Evolutionary conservation across 495 filamentous ascomycete species (phyloP).

Genomic region (Parachaetomium inaequale): DNA sequence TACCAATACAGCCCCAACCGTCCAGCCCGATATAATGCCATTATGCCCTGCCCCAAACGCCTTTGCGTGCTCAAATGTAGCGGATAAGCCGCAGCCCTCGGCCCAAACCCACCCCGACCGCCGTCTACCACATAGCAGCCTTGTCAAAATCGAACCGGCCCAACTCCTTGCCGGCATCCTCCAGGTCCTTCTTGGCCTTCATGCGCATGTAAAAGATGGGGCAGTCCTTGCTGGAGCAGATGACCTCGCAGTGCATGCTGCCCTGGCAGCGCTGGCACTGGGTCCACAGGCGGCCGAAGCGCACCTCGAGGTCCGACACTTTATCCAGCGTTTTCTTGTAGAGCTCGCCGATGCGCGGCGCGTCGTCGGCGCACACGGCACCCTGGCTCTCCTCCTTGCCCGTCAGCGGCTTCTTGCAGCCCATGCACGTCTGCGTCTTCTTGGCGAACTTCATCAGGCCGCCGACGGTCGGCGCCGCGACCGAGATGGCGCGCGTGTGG

Average conservation of each 20-base stretch:
- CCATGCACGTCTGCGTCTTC: constrained; percentile 96
- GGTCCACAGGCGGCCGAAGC: constrained; percentile 93
- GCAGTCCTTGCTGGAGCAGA: constrained; percentile 92
- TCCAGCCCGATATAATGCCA: neutral
- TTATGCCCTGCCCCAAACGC: constrained; percentile 3
- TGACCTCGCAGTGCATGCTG: constrained; percentile 95
- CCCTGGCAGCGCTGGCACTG: constrained; percentile 98
- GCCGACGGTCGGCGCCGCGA: constrained; percentile 83
- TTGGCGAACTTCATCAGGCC: constrained; percentile 98
- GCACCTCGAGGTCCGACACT: constrained; percentile 84
- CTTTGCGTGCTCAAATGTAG: neutral
- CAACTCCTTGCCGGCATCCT: constrained; percentile 90
- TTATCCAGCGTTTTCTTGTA: constrained; percentile 88
- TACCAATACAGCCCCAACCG: neutral
- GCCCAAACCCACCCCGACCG: neutral
- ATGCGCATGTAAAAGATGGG: constrained; percentile 99
- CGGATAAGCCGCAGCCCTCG: neutral
- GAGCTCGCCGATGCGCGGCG: constrained; percentile 80
- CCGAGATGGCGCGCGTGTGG: constrained; percentile 87
- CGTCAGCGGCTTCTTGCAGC: constrained; percentile 91
- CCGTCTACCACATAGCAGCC: constrained; percentile 44
- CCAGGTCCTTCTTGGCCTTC: constrained; percentile 99
- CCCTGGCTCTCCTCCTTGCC: constrained; percentile 74
- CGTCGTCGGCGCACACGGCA: constrained; percentile 83
- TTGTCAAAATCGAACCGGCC: constrained; percentile 83